A percentile compares a stretch with the other conserved stretches of the same genome.
phyloP scores from a whole-genome alignment of 2,329 filamentous ascomycete species.

The Triangularia verruculosa region DNA sequence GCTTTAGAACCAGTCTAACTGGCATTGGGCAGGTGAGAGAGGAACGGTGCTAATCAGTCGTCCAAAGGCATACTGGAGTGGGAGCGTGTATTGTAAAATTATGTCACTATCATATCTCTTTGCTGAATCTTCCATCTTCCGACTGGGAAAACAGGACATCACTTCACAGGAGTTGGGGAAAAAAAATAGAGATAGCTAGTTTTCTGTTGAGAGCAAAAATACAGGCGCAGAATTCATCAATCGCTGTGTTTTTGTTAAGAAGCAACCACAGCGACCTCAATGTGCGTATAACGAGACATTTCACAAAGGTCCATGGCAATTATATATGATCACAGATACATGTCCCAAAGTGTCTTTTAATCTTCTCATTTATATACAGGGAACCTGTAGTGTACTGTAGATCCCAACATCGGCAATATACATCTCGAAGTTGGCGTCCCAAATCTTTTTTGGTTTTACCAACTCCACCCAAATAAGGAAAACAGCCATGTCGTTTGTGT shows the following conservation, averaged over 20 bases:
- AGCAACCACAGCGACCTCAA: neutral
- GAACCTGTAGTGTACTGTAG: conserved; percentile 1
- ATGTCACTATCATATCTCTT: neutral
- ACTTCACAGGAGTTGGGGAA: neutral
- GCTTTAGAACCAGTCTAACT: neutral
- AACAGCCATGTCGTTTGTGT: neutral
- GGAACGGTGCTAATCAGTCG: neutral
- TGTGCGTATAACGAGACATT: no score
- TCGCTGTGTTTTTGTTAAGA: neutral
- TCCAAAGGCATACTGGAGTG: neutral
- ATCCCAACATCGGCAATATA: conserved; percentile 4
- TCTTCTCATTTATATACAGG: neutral
- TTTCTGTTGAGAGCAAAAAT: neutral
- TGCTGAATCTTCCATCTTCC: neutral
- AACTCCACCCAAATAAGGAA: neutral
- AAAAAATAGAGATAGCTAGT: neutral
- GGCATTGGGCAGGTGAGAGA: neutral
- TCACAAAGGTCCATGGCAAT: neutral
- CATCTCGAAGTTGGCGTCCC: neutral
- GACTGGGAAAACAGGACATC: neutral
- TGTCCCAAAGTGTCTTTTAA: neutral
- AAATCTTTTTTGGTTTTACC: neutral
- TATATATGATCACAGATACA: neutral
- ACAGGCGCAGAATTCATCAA: neutral
- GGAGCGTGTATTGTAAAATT: neutral